phyloP scores from a whole-genome alignment of 768 basidiomycete genomes.

The Agaricus bisporus region DNA sequence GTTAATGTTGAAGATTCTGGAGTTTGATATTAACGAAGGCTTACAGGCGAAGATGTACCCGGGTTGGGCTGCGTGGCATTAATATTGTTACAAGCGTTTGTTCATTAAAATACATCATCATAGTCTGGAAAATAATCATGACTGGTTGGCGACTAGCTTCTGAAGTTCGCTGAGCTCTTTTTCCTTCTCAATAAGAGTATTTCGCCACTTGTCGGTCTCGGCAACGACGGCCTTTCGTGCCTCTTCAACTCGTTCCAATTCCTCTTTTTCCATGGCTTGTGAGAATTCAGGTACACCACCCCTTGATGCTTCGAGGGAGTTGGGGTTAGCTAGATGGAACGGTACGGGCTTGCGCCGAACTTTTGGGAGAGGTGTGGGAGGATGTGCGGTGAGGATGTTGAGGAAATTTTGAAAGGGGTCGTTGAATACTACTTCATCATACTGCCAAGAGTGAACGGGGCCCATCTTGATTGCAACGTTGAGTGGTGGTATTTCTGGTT shows the following conservation, averaged over 20 bases:
- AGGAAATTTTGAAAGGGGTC: conserved; percentile 90
- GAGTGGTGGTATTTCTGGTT: conserved; percentile 62
- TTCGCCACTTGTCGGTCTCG: conserved; percentile 73
- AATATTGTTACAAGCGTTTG: conserved; percentile 3
- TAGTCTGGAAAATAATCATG: neutral
- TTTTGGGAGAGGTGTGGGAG: conserved; percentile 78
- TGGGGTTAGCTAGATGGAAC: conserved; percentile 61
- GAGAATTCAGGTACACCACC: conserved; percentile 81
- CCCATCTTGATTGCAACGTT: conserved; percentile 62
- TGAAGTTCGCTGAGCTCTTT: conserved; percentile 71
- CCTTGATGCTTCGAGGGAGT: conserved; percentile 60
- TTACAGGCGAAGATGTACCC: conserved; percentile 82
- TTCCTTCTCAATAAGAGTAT: conserved; percentile 70
- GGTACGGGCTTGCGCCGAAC: conserved; percentile 56
- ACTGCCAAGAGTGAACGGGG: conserved; percentile 96
- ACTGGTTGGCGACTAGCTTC: conserved; percentile 37
- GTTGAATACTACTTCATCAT: conserved; percentile 95
- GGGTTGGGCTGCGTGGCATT: conserved; percentile 86
- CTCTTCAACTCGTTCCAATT: conserved; percentile 71
- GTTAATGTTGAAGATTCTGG: conserved; percentile 9
- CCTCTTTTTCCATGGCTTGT: conserved; percentile 79
- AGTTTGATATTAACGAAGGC: conserved; percentile 8
- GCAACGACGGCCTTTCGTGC: conserved; percentile 64
- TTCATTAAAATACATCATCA: neutral
- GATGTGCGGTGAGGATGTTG: conserved; percentile 70